Evolutionary conservation across 164 flowering plant species (phyloP).

Genomic region (Macadamia integrifolia): DNA sequence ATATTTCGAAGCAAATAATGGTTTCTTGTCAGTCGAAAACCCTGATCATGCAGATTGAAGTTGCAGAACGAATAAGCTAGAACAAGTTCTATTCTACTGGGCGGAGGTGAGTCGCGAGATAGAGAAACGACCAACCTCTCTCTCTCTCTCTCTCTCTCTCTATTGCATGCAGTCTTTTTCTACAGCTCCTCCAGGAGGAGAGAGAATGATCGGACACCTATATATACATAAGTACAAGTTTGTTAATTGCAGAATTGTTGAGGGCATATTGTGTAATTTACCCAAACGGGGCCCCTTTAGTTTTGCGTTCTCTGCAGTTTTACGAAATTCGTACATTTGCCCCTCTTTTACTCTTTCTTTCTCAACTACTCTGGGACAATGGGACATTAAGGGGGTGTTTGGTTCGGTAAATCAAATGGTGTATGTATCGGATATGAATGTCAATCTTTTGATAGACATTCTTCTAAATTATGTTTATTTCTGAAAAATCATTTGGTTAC

Average conservation of each 20-base stretch:
- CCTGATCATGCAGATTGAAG: neutral
- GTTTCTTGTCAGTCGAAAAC: neutral
- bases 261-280: neutral
- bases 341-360: too few relatives aligned
- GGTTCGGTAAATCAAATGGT: too few relatives aligned
- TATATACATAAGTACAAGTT: neutral
- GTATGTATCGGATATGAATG: too few relatives aligned
- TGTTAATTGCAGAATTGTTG: neutral
- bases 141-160: slow-evolving; percentile 1
- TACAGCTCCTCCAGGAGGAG: neutral
- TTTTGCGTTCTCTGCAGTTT: neutral
- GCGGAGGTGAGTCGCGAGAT: neutral
- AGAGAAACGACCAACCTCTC: neutral
- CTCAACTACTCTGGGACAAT: too few relatives aligned
- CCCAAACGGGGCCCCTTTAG: neutral
- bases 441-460: too few relatives aligned
- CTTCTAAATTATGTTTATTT: too few relatives aligned
- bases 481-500: too few relatives aligned
- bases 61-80: neutral
- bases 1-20: neutral
- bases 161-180: neutral
- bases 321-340: too few relatives aligned
- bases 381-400: too few relatives aligned
- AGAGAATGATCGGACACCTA: neutral
- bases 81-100: neutral